Evolutionary conservation across 805 yeast species (phyloP), one percentile per base, ranked within the genome.

Genomic region (Tetrapisispora fleetii): DNA sequence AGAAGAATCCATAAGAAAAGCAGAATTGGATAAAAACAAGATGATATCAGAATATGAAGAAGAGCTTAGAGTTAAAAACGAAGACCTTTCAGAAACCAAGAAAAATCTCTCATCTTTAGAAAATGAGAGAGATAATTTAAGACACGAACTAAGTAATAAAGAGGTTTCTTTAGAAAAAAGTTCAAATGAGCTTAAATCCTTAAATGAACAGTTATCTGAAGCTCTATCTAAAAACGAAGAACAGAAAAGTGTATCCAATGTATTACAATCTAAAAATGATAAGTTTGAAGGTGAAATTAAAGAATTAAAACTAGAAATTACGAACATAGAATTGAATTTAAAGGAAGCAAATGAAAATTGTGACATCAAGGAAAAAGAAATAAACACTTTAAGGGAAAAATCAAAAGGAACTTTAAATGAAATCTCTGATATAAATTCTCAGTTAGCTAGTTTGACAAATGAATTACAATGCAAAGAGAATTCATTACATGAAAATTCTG

Each of bases 1-100:
- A 16, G 83, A 79, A 50, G 69, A 62, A 6, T 56, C 62, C 3
- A 22, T 52, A 13, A 27, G 16, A 1, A 48, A 36, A 47, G 53
- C 37, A 24, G 50, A 28, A 39, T 49, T 37, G 40, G 49, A 51
- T 4, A 9, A 22, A 16, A 7, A 24, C 3, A 22, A 36, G 1
- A 17, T 9, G 4, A 43, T 11, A 22, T 9, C 24, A n/a, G 27
- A 35, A 36, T 36, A 35, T 5, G 18, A 43, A 27, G 16, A 36
- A 8, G 16, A 43, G 16, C 28, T 17, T 16, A 16, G 11, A 17
- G 3, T 4, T 16, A 30, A 24, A 3, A 24, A 27, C 4, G 22
- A 40, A 27, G 16, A 24, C 16, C n/a, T 40, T 14, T 38, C 30
- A 22, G 14, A 38, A 10, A 13, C 30, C 16, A 27, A 22, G 30